A percentile compares a stretch with the other conserved stretches of the same genome.
Conservation (phyloP, 352 stramenopile species). For the Pythium myriotylum region DNA sequence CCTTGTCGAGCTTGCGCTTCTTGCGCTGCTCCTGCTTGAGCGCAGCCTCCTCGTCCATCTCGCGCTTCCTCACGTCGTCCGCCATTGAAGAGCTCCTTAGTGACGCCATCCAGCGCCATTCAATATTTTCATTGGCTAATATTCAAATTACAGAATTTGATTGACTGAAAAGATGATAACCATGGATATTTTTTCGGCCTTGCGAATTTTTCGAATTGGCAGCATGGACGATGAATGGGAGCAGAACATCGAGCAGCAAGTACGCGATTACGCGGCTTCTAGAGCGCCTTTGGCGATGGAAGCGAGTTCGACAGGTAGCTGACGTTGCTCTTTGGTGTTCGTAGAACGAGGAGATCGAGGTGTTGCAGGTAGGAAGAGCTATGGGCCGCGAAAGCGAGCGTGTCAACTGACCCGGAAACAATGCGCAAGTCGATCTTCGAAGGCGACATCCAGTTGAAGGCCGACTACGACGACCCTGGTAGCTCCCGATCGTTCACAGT, state of each 20-base stretch:
- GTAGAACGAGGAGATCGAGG: slow-evolving; percentile 76
- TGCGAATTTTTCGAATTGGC: slow-evolving; percentile 1
- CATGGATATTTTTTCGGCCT: slow-evolving; percentile 11
- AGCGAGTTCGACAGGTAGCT: background rate
- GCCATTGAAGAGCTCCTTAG: slow-evolving; percentile 16
- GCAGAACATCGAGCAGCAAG: slow-evolving; percentile 56
- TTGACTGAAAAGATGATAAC: slow-evolving; percentile 32
- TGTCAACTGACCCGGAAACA: background rate
- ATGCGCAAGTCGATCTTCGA: slow-evolving; percentile 73
- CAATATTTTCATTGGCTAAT: slow-evolving; percentile 21
- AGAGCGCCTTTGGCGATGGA: background rate
- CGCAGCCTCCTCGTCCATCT: slow-evolving; percentile 7
- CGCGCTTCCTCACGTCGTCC: slow-evolving; percentile 37
- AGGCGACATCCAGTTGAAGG: slow-evolving; percentile 60
- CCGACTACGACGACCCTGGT: slow-evolving; percentile 42
- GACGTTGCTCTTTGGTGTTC: background rate
- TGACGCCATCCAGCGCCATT: slow-evolving; percentile 11
- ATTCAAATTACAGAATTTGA: slow-evolving; percentile 16
- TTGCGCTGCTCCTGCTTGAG: slow-evolving; percentile 43
- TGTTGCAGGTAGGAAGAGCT: slow-evolving; percentile 55
- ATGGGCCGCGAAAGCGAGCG: background rate
- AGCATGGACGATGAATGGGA: slow-evolving; percentile 26
- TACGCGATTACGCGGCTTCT: slow-evolving; percentile 13
- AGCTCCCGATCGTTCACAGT: slow-evolving; percentile 62
- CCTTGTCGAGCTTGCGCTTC: slow-evolving; percentile 70